These are phyloP conservation scores for Megacollybia marginata DNA, from an alignment of 768 basidiomycete species.

Conservation along the genomic window DNA sequence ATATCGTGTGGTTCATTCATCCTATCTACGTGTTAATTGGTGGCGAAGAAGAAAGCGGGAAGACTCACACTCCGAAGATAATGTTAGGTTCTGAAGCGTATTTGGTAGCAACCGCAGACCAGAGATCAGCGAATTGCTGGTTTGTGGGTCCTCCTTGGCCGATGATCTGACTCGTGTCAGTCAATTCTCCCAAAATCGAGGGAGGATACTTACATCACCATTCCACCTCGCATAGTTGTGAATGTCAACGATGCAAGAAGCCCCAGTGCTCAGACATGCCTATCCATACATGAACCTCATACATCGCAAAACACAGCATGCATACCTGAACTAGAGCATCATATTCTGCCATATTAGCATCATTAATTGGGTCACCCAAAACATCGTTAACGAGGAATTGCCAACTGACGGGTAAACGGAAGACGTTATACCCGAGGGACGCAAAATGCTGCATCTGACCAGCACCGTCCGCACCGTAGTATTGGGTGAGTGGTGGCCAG, in stretches of 20 bases:
- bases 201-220: slow-evolving; percentile 22
- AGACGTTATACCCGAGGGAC: slow-evolving; percentile 41
- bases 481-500: slow-evolving; percentile 25
- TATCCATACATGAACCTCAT: slow-evolving; percentile 1
- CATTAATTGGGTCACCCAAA: slow-evolving; percentile 31
- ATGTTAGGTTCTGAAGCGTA: slow-evolving; percentile 34
- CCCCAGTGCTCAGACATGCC: slow-evolving; percentile 39
- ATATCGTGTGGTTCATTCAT: slow-evolving; percentile 65
- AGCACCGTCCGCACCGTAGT: slow-evolving; percentile 28
- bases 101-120: slow-evolving; percentile 43
- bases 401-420: slow-evolving; percentile 58
- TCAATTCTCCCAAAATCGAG: neutral
- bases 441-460: slow-evolving; percentile 61
- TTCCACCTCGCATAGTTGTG: slow-evolving; percentile 59
- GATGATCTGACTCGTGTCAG: slow-evolving; percentile 31
- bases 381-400: slow-evolving; percentile 39
- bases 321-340: slow-evolving; percentile 42
- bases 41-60: neutral
- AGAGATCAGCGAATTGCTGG: slow-evolving; percentile 43
- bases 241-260: slow-evolving; percentile 48
- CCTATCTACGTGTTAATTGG: slow-evolving; percentile 13
- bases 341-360: slow-evolving; percentile 39
- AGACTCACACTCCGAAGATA: slow-evolving; percentile 41
- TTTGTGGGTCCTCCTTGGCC: slow-evolving; percentile 58
- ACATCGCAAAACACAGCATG: neutral